These are phyloP conservation scores for Nigrospora oryzae DNA, from an alignment of 2,329 filamentous ascomycete genomes.

Conservation along the genomic window DNA sequence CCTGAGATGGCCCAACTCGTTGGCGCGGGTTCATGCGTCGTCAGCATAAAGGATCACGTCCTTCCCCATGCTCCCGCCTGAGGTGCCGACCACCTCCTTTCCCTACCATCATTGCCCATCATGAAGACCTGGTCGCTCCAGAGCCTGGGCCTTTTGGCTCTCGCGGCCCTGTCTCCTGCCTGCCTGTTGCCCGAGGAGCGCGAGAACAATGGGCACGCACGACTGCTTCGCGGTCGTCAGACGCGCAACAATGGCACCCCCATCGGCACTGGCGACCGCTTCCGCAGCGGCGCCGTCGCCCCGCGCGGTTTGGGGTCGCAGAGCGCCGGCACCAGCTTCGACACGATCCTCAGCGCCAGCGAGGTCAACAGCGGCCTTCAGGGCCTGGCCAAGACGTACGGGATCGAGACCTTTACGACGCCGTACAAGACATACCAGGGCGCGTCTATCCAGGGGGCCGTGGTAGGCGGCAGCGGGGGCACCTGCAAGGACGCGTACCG, in stretches of 20 bases:
- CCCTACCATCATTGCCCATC: background rate
- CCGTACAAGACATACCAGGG: conserved; percentile 34
- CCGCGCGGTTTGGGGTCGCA: conserved; percentile 32
- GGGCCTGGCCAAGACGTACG: conserved; percentile 28
- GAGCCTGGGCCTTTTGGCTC: background rate
- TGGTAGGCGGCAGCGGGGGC: conserved; percentile 30
- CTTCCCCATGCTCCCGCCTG: too few species aligned
- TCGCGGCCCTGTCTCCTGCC: background rate
- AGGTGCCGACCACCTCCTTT: too few species aligned
- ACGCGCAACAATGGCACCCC: conserved; percentile 9
- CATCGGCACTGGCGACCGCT: conserved; percentile 24
- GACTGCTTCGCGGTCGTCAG: background rate
- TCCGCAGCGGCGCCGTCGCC: conserved; percentile 26
- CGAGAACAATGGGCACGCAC: background rate
- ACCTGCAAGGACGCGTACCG: conserved; percentile 32
- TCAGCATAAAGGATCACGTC: too few species aligned
- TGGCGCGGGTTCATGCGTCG: too few species aligned
- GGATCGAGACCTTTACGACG: conserved; percentile 27
- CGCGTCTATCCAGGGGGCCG: conserved; percentile 26
- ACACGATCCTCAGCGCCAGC: conserved; percentile 29
- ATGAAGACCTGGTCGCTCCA: background rate
- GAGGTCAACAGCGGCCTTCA: conserved; percentile 31
- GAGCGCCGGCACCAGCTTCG: conserved; percentile 21
- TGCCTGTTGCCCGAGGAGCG: conserved; percentile 1
- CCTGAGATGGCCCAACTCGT: too few species aligned